phyloP scores from a whole-genome alignment of 73 alveolate species.

The Paramecium sexaurelia region DNA sequence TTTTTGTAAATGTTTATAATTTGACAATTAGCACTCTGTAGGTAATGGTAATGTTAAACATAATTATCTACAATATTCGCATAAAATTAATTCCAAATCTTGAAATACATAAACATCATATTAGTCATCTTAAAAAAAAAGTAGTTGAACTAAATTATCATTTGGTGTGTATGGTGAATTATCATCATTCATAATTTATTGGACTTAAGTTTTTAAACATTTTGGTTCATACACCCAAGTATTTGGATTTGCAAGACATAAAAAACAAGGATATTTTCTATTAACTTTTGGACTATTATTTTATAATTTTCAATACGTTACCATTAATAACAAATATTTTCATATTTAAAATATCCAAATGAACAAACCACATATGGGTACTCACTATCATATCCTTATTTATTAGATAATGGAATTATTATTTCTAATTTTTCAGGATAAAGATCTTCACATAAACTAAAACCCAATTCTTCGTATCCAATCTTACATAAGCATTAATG shows the following conservation, averaged over 20 bases:
- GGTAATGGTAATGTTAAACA: background rate
- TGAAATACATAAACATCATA: background rate
- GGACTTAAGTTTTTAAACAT: background rate
- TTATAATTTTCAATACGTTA: background rate
- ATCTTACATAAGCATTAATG: background rate
- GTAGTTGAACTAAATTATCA: background rate
- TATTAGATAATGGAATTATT: background rate
- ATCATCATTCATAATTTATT: background rate
- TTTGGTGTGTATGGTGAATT: background rate
- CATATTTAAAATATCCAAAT: background rate
- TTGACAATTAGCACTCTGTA: background rate
- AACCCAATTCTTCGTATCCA: background rate
- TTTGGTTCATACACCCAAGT: background rate
- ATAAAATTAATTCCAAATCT: background rate
- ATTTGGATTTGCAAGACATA: background rate
- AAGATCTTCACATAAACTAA: background rate
- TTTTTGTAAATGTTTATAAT: background rate
- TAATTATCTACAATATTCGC: background rate
- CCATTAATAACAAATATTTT: background rate
- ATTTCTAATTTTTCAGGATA: background rate
- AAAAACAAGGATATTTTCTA: background rate
- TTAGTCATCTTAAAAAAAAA: background rate
- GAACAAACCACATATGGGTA: background rate
- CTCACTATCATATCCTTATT: background rate
- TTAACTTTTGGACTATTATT: background rate